These are phyloP conservation scores for Monascus ruber DNA, from an alignment of 2,329 filamentous ascomycete species.

Conservation along the genomic window DNA sequence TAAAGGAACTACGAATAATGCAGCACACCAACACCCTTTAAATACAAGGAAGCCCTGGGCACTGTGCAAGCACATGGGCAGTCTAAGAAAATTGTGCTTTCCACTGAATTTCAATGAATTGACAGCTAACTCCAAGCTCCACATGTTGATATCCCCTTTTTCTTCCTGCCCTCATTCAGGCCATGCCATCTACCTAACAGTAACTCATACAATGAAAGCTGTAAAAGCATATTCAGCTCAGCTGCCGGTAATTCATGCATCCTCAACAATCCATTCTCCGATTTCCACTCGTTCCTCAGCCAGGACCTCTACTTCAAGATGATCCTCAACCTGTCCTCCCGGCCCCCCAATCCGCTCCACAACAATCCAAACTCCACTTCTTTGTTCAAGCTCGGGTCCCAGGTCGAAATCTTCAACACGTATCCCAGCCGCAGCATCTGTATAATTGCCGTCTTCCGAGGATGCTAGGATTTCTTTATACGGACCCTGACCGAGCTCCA, in stretches of 20 bases:
- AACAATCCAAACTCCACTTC: conserved; percentile 63
- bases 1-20: no score
- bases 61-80: no score
- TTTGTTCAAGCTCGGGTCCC: conserved; percentile 47
- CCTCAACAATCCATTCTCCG: conserved; percentile 30
- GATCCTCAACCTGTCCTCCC: conserved; percentile 38
- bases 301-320: conserved; percentile 33
- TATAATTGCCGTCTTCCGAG: conserved; percentile 64
- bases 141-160: no score
- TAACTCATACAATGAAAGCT: no score
- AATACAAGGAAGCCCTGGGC: no score
- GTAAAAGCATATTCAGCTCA: no score
- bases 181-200: no score
- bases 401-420: conserved; percentile 66
- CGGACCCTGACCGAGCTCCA: conserved; percentile 63
- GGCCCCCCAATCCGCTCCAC: conserved; percentile 64
- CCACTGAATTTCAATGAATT: no score
- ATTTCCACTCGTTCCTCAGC: conserved; percentile 32
- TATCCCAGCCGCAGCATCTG: conserved; percentile 54
- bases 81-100: no score
- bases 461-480: conserved; percentile 53
- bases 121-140: no score
- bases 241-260: conserved; percentile 2
- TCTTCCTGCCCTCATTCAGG: no score
- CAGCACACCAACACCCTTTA: no score